A percentile compares a stretch with the other conserved stretches of the same genome.
Evolutionary conservation across 108 stramenopile species (phyloP).

Genomic region (Ochromonas danica): DNA sequence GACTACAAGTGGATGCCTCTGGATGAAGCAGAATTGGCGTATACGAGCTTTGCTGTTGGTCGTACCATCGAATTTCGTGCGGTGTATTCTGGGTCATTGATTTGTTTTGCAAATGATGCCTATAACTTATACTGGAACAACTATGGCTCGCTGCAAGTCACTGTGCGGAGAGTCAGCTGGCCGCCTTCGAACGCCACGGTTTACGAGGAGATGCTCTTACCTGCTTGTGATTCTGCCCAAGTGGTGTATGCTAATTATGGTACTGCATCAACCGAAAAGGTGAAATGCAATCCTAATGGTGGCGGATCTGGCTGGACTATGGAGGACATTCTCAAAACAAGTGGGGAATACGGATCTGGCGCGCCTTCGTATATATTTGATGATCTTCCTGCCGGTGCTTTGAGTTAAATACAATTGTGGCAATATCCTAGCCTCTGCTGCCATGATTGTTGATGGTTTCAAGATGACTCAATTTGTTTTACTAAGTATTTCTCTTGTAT

Average conservation of each 20-base stretch:
- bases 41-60: constrained; percentile 48
- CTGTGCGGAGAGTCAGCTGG: constrained; percentile 48
- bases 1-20: constrained; percentile 40
- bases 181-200: constrained; percentile 35
- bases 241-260: constrained; percentile 11
- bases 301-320: constrained; percentile 22
- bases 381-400: background rate
- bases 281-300: constrained; percentile 33
- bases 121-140: constrained; percentile 56
- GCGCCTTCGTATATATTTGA: constrained; percentile 6
- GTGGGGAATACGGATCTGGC: constrained; percentile 2
- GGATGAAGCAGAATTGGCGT: constrained; percentile 27
- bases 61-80: constrained; percentile 43
- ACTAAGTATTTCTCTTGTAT: too few relatives aligned
- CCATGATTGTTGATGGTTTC: too few relatives aligned
- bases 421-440: too few relatives aligned
- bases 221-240: constrained; percentile 33
- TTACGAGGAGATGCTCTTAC: background rate
- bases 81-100: constrained; percentile 47
- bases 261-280: background rate
- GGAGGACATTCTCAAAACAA: background rate
- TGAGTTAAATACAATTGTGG: background rate
- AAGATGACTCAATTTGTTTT: too few relatives aligned
- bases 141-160: constrained; percentile 40
- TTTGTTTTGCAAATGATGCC: constrained; percentile 64